These are phyloP conservation scores for Capsicum baccatum DNA, from an alignment of 257 asterid species.

Conservation along the genomic window DNA sequence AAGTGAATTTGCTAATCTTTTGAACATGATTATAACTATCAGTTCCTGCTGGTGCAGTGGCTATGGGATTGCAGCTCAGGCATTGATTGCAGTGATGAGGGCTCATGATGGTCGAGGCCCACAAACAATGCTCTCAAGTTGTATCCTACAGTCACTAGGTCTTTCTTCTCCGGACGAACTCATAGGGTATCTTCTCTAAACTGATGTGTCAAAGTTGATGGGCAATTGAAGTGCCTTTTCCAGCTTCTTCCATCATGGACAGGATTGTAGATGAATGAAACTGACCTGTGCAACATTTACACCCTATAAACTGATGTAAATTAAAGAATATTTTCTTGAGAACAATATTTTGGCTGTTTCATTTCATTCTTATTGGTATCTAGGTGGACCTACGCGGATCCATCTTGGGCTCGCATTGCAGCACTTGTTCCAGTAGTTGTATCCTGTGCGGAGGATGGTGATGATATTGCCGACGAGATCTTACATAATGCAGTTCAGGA, in stretches of 20 bases:
- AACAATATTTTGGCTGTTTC: conserved; percentile 5
- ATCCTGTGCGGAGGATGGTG: conserved; percentile 94
- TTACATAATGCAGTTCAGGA: conserved; percentile 79
- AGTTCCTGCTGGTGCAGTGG: conserved; percentile 65
- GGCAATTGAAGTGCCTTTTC: conserved; percentile 16
- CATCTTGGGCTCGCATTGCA: conserved; percentile 98
- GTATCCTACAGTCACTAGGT: conserved; percentile 64
- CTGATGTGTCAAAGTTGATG: conserved; percentile 17
- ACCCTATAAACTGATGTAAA: conserved; percentile 2
- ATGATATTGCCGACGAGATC: conserved; percentile 78
- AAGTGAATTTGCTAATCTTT: conserved; percentile 10
- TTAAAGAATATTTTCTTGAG: neutral
- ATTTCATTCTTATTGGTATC: conserved; percentile 59
- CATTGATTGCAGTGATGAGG: conserved; percentile 80
- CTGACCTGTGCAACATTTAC: conserved; percentile 4
- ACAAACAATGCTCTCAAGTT: conserved; percentile 68
- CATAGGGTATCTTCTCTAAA: conserved; percentile 66
- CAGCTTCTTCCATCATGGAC: neutral
- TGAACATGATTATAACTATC: neutral
- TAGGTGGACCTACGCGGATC: conserved; percentile 99
- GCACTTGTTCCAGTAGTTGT: conserved; percentile 92
- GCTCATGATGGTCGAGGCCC: conserved; percentile 99
- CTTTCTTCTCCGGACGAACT: conserved; percentile 93
- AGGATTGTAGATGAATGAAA: neutral
- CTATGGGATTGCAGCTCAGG: conserved; percentile 93